Percentiles rank a stretch among this genome's conserved stretches.
Evolutionary conservation across 495 filamentous ascomycete species (phyloP).

Genomic region (Penicillium paxilli): DNA sequence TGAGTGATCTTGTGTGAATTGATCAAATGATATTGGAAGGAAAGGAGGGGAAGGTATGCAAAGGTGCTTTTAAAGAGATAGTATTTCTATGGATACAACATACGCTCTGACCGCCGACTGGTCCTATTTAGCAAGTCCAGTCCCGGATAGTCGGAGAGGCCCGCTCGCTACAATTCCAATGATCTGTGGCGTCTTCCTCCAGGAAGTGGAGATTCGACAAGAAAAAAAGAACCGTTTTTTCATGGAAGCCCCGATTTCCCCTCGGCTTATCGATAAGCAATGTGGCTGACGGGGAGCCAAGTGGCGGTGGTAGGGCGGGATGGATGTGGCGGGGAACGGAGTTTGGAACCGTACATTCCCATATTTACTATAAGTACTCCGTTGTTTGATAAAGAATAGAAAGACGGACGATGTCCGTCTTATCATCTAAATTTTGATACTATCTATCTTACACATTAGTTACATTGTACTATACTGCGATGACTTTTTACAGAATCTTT

Average conservation of each 20-base stretch:
- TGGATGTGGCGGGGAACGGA: conserved; percentile 12
- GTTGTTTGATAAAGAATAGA: too few relatives aligned
- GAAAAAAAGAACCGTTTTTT: too few relatives aligned
- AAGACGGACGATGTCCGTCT: too few relatives aligned
- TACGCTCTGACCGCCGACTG: background rate
- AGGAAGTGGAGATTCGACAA: too few relatives aligned
- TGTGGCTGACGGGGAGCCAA: conserved; percentile 4
- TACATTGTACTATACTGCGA: too few relatives aligned
- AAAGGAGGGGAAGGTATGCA: too few relatives aligned
- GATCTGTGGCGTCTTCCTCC: background rate
- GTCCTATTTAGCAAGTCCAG: conserved; percentile 7
- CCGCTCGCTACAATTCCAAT: conserved; percentile 13
- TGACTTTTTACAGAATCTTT: too few relatives aligned
- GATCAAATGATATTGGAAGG: background rate
- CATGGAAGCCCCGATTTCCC: conserved; percentile 17
- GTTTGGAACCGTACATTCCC: too few relatives aligned
- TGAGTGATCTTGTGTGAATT: background rate
- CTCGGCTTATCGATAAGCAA: conserved; percentile 28
- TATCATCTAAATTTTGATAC: too few relatives aligned
- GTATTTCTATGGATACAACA: background rate
- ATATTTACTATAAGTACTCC: too few relatives aligned
- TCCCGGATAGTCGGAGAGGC: conserved; percentile 10
- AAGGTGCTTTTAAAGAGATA: too few relatives aligned
- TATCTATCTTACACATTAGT: too few relatives aligned
- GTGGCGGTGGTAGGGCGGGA: conserved; percentile 6